Evolutionary conservation across 169 alveolate species (phyloP).

Genomic region (Plasmodium vivax): DNA sequence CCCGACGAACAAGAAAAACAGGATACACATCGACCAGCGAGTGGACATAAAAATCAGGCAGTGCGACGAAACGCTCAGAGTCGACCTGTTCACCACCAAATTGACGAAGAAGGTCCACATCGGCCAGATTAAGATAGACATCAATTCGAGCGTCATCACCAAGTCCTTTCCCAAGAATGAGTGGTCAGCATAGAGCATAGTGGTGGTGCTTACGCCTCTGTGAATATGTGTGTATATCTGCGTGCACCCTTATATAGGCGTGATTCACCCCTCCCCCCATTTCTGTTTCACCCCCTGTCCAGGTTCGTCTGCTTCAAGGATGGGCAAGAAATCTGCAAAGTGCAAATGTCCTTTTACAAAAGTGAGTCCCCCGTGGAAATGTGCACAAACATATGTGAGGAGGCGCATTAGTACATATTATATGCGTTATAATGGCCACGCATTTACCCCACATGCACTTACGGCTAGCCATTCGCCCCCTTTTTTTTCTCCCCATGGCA

Average conservation of each 20-base stretch:
- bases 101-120: constrained; percentile 74
- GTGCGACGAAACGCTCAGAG: constrained; percentile 54
- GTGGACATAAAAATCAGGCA: constrained; percentile 72
- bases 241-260: not conserved
- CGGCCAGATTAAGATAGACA: constrained; percentile 68
- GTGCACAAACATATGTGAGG: not conserved
- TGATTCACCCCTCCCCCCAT: not conserved
- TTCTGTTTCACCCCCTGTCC: not conserved
- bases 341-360: constrained; percentile 69
- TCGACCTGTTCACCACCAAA: constrained; percentile 66
- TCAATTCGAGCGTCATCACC: constrained; percentile 30
- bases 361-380: constrained; percentile 1
- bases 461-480: not conserved
- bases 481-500: not conserved
- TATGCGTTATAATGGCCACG: not conserved
- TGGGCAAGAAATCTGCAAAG: constrained; percentile 76
- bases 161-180: constrained; percentile 72
- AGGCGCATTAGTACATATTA: not conserved
- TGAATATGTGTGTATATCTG: not conserved
- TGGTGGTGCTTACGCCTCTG: not conserved
- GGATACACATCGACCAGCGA: constrained; percentile 63
- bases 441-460: not conserved
- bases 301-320: constrained; percentile 76
- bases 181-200: constrained; percentile 16
- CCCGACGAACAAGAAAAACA: constrained; percentile 59